These are phyloP conservation scores for Lipomyces spencermartinsiae DNA, from an alignment of 805 yeast genomes.

Conservation along the genomic window DNA sequence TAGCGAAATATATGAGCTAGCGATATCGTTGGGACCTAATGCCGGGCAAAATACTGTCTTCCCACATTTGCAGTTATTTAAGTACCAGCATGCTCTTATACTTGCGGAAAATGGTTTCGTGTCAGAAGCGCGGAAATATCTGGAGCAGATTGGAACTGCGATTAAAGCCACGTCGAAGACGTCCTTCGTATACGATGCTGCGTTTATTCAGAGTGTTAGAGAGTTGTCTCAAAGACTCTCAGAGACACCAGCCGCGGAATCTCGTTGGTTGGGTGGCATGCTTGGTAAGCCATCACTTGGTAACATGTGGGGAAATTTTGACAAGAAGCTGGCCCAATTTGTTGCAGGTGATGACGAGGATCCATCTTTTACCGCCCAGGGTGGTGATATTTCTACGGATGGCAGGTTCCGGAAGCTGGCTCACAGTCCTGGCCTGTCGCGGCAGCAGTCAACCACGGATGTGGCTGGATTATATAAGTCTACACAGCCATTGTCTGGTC, in stretches of 20 bases:
- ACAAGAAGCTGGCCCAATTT: slow-evolving; percentile 75
- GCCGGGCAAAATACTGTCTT: slow-evolving; percentile 40
- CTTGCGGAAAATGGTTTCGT: slow-evolving; percentile 71
- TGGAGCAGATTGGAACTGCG: slow-evolving; percentile 56
- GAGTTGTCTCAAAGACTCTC: slow-evolving; percentile 46
- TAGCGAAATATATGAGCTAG: slow-evolving; percentile 74
- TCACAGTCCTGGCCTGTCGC: slow-evolving; percentile 39
- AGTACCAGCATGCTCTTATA: slow-evolving; percentile 69
- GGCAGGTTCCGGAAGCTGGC: slow-evolving; percentile 44
- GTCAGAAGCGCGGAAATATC: slow-evolving; percentile 65
- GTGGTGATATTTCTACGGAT: slow-evolving; percentile 30
- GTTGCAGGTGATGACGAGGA: slow-evolving; percentile 82
- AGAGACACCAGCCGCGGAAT: slow-evolving; percentile 45
- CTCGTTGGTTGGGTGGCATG: slow-evolving; percentile 75
- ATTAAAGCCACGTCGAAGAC: slow-evolving; percentile 51
- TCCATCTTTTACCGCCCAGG: slow-evolving; percentile 32
- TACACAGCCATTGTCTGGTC: neutral
- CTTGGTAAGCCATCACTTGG: slow-evolving; percentile 62
- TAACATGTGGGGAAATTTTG: slow-evolving; percentile 86
- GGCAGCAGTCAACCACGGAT: slow-evolving; percentile 30
- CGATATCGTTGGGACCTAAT: slow-evolving; percentile 48
- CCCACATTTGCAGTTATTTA: slow-evolving; percentile 64
- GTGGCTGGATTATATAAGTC: slow-evolving; percentile 7
- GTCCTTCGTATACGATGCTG: slow-evolving; percentile 40
- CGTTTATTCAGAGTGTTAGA: slow-evolving; percentile 47